A percentile compares a stretch with the other conserved stretches of the same genome.
phyloP scores from a whole-genome alignment of 257 asterid species.

The Solanum sejunctum region DNA sequence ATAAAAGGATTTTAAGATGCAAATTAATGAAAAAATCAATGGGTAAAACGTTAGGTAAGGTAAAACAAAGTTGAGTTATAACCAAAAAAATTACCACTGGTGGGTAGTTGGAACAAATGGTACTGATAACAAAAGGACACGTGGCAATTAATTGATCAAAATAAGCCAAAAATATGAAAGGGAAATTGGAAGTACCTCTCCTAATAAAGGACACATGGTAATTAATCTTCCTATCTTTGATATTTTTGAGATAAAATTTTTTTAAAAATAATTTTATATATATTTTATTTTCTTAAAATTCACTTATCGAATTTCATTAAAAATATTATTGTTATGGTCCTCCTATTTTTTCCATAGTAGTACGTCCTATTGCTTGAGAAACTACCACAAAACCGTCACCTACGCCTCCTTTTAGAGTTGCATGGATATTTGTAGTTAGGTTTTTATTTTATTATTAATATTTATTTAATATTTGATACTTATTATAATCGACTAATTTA shows the following conservation, averaged over 20 bases:
- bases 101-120: neutral
- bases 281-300: too few species aligned
- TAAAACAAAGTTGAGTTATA: neutral
- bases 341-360: neutral
- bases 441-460: too few species aligned
- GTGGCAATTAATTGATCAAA: neutral
- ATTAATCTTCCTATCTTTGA: too few species aligned
- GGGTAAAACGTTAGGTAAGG: neutral
- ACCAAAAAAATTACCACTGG: neutral
- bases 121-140: neutral
- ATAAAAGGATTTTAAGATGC: neutral
- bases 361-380: neutral
- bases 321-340: neutral
- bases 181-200: neutral
- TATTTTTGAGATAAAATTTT: accelerated
- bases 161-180: neutral
- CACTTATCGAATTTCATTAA: too few species aligned
- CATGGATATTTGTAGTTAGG: too few species aligned
- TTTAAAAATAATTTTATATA: too few species aligned
- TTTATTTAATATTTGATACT: too few species aligned
- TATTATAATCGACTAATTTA: too few species aligned
- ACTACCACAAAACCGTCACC: neutral
- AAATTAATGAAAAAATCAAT: neutral
- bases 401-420: neutral
- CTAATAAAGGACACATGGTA: too few species aligned